phyloP scores from a whole-genome alignment of 176 grass and related monocot genomes.

The Carex parvula region DNA sequence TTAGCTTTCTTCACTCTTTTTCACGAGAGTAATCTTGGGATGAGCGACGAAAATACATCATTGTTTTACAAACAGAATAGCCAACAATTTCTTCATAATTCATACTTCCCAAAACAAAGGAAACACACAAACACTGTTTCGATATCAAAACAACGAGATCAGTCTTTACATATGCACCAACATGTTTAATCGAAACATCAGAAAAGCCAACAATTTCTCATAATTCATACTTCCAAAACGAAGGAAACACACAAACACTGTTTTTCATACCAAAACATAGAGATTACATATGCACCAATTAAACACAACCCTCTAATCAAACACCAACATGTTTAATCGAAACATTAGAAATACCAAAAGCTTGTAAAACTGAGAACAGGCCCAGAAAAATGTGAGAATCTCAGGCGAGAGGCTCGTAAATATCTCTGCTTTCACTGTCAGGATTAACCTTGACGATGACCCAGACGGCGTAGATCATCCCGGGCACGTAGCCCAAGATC shows the following conservation, averaged over 20 bases:
- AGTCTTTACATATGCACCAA: background rate
- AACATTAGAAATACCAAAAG: slow-evolving; percentile 4
- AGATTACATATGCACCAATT: background rate
- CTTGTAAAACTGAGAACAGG: background rate
- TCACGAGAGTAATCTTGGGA: background rate
- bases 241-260: background rate
- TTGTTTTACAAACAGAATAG: slow-evolving; percentile 11
- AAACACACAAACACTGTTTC: background rate
- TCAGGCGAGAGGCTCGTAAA: slow-evolving; percentile 40
- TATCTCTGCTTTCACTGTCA: slow-evolving; percentile 27
- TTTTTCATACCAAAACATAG: background rate
- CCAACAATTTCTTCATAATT: slow-evolving; percentile 13
- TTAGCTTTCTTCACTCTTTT: background rate
- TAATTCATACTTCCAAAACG: background rate
- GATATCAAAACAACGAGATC: background rate
- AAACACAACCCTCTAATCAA: slow-evolving; percentile 10
- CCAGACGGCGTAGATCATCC: slow-evolving; percentile 61
- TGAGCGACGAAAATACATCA: background rate
- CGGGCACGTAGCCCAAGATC: slow-evolving; percentile 56
- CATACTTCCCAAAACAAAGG: background rate
- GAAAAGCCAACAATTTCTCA: slow-evolving; percentile 9
- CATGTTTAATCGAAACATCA: slow-evolving; percentile 1
- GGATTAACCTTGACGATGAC: slow-evolving; percentile 44
- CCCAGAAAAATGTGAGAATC: slow-evolving; percentile 2
- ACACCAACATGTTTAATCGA: background rate